Conservation (phyloP, 2,329 filamentous ascomycete genomes). For the Trichoderma pleuroti region DNA sequence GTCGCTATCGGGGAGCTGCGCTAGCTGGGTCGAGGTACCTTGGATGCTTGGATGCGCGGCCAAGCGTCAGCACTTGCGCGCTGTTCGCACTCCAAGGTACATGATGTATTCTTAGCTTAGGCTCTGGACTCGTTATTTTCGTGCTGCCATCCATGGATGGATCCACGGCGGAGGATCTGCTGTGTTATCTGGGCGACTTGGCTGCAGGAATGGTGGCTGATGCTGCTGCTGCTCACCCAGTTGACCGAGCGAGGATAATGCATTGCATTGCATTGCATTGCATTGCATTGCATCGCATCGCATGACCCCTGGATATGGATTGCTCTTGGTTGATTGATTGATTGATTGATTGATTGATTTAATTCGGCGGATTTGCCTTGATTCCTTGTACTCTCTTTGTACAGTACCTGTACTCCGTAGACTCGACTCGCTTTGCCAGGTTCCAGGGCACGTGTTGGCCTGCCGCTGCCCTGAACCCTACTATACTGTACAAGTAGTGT, state of each 20-base stretch:
- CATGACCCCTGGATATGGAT: not conserved
- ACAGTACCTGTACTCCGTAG: no score
- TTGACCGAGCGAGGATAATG: not conserved
- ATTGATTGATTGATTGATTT: not conserved
- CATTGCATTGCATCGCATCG: constrained; percentile 1
- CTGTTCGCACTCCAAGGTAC: not conserved
- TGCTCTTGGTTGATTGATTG: not conserved
- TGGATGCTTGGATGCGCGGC: not conserved
- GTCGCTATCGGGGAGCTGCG: not conserved
- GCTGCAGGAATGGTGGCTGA: constrained; percentile 9
- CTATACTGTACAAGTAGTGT: no score
- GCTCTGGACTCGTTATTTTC: not conserved
- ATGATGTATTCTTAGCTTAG: not conserved
- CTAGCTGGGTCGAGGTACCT: not conserved
- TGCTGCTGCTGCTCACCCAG: not conserved
- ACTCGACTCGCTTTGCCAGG: not conserved
- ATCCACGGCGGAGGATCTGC: not conserved
- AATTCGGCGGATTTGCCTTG: not conserved
- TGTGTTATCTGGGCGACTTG: not conserved
- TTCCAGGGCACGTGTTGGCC: not conserved
- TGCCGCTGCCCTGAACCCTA: not conserved
- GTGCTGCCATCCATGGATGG: no score
- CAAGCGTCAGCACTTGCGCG: constrained; percentile 2
- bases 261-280: constrained; percentile 3
- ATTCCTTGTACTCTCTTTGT: not conserved